Conservation (phyloP, 2,329 filamentous ascomycete species). For the Hypoxylon sp. region DNA sequence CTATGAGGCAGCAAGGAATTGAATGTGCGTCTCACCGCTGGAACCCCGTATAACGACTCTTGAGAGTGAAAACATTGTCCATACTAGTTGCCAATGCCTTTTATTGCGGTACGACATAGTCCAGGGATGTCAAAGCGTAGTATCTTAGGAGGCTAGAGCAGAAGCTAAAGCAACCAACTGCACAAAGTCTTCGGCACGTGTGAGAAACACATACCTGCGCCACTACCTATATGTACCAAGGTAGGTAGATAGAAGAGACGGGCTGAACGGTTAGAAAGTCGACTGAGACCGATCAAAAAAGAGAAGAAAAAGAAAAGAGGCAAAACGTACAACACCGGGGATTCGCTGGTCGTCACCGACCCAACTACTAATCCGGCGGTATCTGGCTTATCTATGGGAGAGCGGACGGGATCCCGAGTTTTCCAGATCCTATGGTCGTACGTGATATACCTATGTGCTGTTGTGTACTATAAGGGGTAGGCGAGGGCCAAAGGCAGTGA, state of each 20-base stretch:
- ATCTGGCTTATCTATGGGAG: slow-evolving; percentile 25
- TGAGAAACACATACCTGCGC: too few species aligned
- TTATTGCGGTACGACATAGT: not conserved
- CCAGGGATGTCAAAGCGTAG: not conserved
- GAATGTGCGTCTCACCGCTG: not conserved
- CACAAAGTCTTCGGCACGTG: too few species aligned
- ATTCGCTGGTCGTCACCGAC: slow-evolving; percentile 35
- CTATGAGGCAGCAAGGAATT: not conserved
- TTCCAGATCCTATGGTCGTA: slow-evolving; percentile 24
- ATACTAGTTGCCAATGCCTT: not conserved
- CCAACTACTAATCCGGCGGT: slow-evolving; percentile 30
- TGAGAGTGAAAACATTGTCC: not conserved
- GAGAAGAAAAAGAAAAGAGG: not conserved
- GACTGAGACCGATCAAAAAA: too few species aligned
- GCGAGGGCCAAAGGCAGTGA: too few species aligned
- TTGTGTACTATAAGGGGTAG: not conserved
- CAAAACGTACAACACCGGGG: slow-evolving; percentile 27
- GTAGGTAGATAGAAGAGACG: too few species aligned
- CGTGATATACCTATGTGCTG: not conserved
- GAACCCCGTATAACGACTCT: not conserved
- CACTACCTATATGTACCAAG: too few species aligned
- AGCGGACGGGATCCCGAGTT: slow-evolving; percentile 23
- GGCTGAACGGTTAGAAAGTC: too few species aligned
- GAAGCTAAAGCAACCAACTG: too few species aligned
- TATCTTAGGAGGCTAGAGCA: not conserved